Evolutionary conservation across 2,329 filamentous ascomycete genomes (phyloP), one percentile per base, ranked within the genome.

Genomic region (Chaetomiaceae sp.): DNA sequence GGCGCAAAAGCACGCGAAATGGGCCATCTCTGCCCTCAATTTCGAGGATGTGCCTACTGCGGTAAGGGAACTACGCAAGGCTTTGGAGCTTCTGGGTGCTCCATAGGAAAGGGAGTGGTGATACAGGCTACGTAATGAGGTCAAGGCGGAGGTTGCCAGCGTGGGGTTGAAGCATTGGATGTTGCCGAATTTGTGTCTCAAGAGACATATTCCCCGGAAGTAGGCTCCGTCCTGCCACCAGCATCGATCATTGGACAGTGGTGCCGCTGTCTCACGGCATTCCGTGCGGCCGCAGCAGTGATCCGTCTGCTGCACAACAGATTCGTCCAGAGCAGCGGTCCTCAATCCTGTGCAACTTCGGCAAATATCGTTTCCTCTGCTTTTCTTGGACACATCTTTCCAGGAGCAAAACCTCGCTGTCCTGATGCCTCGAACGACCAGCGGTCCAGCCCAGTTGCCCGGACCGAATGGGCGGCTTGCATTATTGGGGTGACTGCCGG

Each of bases 21-120:
- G 90, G 89, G 94, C 94, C 0, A 95, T 97, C 38, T 96, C 91
- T 11, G 94, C 94, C 0, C 73, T 99, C 44, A 96, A 96, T 64
- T 99, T 99, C 70, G 94, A 99, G 62, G 94, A 99, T 68, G 88
- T 95, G 1, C 78, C 85, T 1, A 99, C 94, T 0, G 94, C 94
- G 0, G 85, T 97, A 4, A 85, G 85, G 64, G 91, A 99, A 66
- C 69, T 99, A 57, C 82, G 82, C 48, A 83, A 82, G 55, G 94
- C 94, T 3, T 72, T 99, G 58, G 75, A 80, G 52, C 72, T 77
- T 17, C 72, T 96, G 45, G 89, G 89, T 2, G 87, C 83, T 12
- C 57, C 54, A 33, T 64, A 59, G 44, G 12, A 29, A 7, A 19
- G 12, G 12, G 11, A 11, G 34, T n/a, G 34, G 46, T 52, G 44